Evolutionary conservation across 805 yeast genomes (phyloP).

Genomic region (Candida golubevii): DNA sequence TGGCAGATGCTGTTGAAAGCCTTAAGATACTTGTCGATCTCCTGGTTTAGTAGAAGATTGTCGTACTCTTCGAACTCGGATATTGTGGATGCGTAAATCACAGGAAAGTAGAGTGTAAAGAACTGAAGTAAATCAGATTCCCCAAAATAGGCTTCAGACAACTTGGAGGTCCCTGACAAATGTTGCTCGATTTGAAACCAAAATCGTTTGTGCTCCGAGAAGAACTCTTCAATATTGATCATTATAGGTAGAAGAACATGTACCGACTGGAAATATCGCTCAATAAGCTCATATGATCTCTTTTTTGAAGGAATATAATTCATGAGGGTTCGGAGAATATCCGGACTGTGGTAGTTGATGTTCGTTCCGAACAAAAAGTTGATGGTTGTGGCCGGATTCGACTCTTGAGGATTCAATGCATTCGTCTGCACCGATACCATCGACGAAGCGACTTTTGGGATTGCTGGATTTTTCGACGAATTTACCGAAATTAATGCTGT

Average conservation of each 20-base stretch:
- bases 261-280: slow-evolving; percentile 47
- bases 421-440: slow-evolving; percentile 12
- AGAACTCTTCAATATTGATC: slow-evolving; percentile 41
- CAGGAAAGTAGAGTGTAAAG: slow-evolving; percentile 47
- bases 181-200: slow-evolving; percentile 36
- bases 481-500: no score
- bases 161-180: slow-evolving; percentile 6
- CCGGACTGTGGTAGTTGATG: slow-evolving; percentile 32
- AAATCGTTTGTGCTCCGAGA: slow-evolving; percentile 43
- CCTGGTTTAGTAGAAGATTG: slow-evolving; percentile 41
- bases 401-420: slow-evolving; percentile 27
- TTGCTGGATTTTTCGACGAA: no score
- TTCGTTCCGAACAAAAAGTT: slow-evolving; percentile 39
- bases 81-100: slow-evolving; percentile 54
- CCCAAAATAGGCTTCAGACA: slow-evolving; percentile 12
- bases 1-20: slow-evolving; percentile 48
- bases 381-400: slow-evolving; percentile 32
- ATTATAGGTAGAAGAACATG: slow-evolving; percentile 54
- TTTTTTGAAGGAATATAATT: slow-evolving; percentile 36
- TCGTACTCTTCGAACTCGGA: slow-evolving; percentile 58
- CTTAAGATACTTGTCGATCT: slow-evolving; percentile 46
- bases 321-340: slow-evolving; percentile 34
- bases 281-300: slow-evolving; percentile 44
- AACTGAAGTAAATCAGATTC: slow-evolving; percentile 40
- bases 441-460: neutral